A percentile compares a stretch with the other conserved stretches of the same genome.
Conservation (phyloP, 805 yeast genomes). For the Starmerella sp. region DNA sequence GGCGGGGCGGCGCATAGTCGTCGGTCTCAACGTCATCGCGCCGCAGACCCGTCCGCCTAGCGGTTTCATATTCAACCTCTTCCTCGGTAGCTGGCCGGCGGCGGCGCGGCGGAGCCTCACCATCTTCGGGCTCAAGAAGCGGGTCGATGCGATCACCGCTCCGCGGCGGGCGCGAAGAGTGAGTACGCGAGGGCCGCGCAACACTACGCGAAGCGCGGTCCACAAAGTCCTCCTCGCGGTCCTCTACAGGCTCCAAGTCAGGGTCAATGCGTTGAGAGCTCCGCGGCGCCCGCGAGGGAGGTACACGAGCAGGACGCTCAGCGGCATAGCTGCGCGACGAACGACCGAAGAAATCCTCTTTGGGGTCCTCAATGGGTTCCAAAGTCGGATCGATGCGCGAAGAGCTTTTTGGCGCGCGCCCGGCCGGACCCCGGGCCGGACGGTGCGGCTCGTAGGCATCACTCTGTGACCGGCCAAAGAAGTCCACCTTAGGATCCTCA, state of each 20-base stretch:
- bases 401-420: background rate
- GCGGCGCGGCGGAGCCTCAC: background rate
- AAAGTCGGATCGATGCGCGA: background rate
- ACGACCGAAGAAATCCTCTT: background rate
- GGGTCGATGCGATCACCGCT: background rate
- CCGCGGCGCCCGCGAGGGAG: background rate
- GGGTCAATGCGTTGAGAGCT: background rate
- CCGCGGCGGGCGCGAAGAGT: background rate
- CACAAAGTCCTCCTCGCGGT: background rate
- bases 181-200: background rate
- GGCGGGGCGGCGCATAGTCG: background rate
- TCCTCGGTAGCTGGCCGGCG: background rate
- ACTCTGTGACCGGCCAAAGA: background rate
- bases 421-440: background rate
- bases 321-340: background rate
- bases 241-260: background rate
- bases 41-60: background rate
- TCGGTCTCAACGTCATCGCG: background rate
- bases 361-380: background rate
- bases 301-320: background rate
- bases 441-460: background rate
- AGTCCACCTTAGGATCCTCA: background rate
- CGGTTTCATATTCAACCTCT: background rate
- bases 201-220: background rate
- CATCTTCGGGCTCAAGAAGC: background rate